phyloP scores from a whole-genome alignment of 1,284 basidiomycete genomes.

The Ceratobasidium sp. region DNA sequence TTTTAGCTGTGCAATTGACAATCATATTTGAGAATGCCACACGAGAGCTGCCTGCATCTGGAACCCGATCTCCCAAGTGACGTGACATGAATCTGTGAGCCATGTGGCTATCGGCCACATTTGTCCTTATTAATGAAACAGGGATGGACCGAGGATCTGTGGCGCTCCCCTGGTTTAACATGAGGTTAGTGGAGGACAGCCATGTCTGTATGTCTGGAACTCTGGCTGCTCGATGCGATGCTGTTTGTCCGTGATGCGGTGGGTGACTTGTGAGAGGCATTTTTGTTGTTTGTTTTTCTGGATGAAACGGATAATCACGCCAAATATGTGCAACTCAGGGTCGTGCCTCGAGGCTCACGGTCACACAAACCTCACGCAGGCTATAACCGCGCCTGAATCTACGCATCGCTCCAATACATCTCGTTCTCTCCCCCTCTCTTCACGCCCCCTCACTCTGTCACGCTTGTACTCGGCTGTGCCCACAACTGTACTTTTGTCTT shows the following conservation, averaged over 20 bases:
- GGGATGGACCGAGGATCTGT: neutral
- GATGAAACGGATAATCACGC: neutral
- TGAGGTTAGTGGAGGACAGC: too few species aligned
- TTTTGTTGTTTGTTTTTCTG: slow-evolving; percentile 12
- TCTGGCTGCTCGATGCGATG: neutral
- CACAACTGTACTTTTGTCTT: neutral
- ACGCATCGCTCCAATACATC: neutral
- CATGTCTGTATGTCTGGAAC: too few species aligned
- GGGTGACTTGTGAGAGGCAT: neutral
- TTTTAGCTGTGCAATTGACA: neutral
- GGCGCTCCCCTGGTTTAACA: neutral
- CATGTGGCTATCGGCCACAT: slow-evolving; percentile 16
- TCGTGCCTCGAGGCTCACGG: slow-evolving; percentile 3
- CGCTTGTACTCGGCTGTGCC: neutral
- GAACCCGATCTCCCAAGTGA: slow-evolving; percentile 1
- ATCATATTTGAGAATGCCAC: neutral
- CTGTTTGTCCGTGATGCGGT: neutral
- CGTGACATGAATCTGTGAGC: neutral
- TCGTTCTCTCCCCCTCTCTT: slow-evolving; percentile 1
- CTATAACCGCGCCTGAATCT: slow-evolving; percentile 9
- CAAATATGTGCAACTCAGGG: slow-evolving; percentile 13
- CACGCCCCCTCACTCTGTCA: neutral
- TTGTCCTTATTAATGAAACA: slow-evolving; percentile 2
- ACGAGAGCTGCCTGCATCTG: neutral
- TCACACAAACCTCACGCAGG: slow-evolving; percentile 1